A percentile compares a stretch with the other conserved stretches of the same genome.
phyloP scores from a whole-genome alignment of 768 basidiomycete genomes.

The Boletus sp. region DNA sequence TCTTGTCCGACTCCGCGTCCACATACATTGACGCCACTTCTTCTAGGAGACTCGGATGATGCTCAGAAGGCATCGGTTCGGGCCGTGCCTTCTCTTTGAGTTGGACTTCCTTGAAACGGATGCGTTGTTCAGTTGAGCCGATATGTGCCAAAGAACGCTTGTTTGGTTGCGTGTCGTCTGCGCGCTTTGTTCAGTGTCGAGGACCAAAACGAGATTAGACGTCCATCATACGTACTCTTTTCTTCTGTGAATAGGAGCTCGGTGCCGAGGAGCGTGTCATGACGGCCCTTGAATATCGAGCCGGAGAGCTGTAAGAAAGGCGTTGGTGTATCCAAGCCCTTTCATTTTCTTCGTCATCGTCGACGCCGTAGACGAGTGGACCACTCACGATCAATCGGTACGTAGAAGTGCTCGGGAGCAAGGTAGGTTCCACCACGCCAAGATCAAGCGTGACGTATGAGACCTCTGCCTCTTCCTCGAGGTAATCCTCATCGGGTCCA shows the following conservation, averaged over 20 bases:
- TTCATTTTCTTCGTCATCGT: neutral
- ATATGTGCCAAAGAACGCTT: conserved; percentile 54
- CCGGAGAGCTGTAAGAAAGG: conserved; percentile 78
- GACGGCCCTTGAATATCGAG: conserved; percentile 66
- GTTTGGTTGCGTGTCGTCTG: conserved; percentile 45
- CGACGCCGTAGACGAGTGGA: neutral
- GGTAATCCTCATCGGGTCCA: conserved; percentile 65
- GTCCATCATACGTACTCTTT: conserved; percentile 43
- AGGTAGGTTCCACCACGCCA: conserved; percentile 64
- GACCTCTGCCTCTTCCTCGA: conserved; percentile 50
- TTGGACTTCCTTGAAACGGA: conserved; percentile 71
- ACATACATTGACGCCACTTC: conserved; percentile 20
- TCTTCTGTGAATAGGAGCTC: conserved; percentile 74
- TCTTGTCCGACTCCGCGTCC: conserved; percentile 10
- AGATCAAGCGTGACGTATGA: conserved; percentile 74
- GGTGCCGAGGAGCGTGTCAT: conserved; percentile 67
- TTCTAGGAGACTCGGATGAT: conserved; percentile 12
- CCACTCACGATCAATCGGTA: conserved; percentile 71
- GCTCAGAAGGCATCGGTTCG: conserved; percentile 5
- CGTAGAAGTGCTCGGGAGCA: conserved; percentile 65
- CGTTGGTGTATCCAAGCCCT: conserved; percentile 77
- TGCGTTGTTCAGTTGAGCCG: conserved; percentile 62
- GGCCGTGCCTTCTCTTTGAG: conserved; percentile 42
- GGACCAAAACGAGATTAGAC: neutral
- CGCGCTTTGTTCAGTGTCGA: neutral